phyloP scores from a whole-genome alignment of 345 rosid species.

The Salix brachista region DNA sequence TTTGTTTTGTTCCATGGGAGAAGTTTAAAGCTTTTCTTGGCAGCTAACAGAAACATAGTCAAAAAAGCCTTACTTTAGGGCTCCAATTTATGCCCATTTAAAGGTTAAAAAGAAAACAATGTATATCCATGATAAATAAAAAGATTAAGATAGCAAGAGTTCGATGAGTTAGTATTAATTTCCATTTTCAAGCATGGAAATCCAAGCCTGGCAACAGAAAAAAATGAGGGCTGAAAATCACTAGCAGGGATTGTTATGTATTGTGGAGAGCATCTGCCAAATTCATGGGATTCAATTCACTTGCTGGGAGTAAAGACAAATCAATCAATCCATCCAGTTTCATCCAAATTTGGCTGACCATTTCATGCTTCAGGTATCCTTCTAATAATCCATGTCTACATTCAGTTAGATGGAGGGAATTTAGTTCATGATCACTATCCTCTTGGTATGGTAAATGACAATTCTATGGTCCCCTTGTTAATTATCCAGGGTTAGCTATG shows the following conservation, averaged over 20 bases:
- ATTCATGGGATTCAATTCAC: neutral
- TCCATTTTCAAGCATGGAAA: too few species aligned
- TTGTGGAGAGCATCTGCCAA: neutral
- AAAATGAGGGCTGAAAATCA: neutral
- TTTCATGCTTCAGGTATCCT: neutral
- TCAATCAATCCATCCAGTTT: neutral
- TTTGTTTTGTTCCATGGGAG: neutral
- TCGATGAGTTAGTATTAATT: too few species aligned
- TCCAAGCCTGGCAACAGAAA: too few species aligned
- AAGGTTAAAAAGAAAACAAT: neutral
- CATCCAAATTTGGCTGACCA: neutral
- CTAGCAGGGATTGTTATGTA: neutral
- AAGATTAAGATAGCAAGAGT: too few species aligned
- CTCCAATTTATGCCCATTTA: too few species aligned
- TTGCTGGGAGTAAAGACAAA: neutral
- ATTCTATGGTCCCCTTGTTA: too few species aligned
- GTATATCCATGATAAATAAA: too few species aligned
- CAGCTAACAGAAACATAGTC: neutral
- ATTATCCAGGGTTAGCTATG: too few species aligned
- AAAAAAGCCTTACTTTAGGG: neutral
- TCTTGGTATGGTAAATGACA: neutral
- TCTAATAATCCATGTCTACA: neutral
- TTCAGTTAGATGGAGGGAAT: too few species aligned
- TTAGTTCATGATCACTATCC: neutral
- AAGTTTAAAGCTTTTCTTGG: neutral